Base-by-base conservation (phyloP, 495 filamentous ascomycete species). In the Lasiosphaeris hirsuta region DNA sequence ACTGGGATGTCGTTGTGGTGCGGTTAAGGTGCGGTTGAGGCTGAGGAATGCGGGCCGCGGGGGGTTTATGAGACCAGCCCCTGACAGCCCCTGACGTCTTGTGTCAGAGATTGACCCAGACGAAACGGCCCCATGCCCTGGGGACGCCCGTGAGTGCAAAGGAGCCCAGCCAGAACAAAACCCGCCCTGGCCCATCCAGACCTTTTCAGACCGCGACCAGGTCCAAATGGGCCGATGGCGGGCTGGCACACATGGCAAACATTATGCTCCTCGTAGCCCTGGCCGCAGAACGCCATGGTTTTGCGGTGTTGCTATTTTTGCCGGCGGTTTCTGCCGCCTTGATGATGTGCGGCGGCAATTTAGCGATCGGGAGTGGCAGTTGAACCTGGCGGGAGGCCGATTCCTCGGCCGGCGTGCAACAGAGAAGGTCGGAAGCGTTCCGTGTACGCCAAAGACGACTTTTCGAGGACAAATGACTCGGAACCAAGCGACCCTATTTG, bases 31-130 rank as follows among this genome's bases (percentile, higher is more conserved):
- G 48, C 33, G 58, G 64, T 65, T 69, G 66, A 60, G 62, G 68
- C 54, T 63, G 41, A 58, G 39, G 50, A 36, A n/a, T 58, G 48
- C 38, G 44, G 58, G 50, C 51, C 53, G 55, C 30, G 33, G 44
- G 57, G 50, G 67, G 61, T 50, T 56, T 55, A 38, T 72, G 70
- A 72, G 68, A 72, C 70, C 23, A 30, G 23, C 23, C 23, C 23
- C 23, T 30, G 23, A 23, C 18, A 59, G 61, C 59, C 62, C 66
- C 63, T 65, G 70, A 72, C 70, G 57, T 44, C 61, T 63, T 44
- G 58, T 63, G 70, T 72, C 66, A 60, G 68, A 69, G 66, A 62
- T 59, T 58, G 46, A 63, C 52, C 69, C 53, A 64, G 61, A 59
- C 66, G 69, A 70, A 63, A 70, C 68, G 51, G 46, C 59, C 55